Base-by-base conservation (phyloP, 208 protist genomes). In the Tritrichomonas musculus region DNA sequence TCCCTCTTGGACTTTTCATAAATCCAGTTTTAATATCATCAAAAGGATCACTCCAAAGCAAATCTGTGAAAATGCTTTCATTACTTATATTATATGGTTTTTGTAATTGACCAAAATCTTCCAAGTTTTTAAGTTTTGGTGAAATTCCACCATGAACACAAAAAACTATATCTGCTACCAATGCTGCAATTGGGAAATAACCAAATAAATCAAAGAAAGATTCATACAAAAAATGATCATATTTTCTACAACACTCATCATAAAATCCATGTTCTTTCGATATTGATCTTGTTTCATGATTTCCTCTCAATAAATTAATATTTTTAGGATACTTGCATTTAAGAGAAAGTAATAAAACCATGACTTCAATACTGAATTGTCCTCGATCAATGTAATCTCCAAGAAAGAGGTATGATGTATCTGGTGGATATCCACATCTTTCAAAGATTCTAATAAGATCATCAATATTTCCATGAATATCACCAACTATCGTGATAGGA, bases 391-490 rank as follows among this genome's bases (percentile, higher is more conserved):
- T n/a, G 25, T 69, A 69, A 69, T 69, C 64, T 5, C 64, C 64
- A n/a, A 69, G 30, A 69, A 69, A 69, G 11, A 69, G 30, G 30
- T 69, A 69, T 8, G 11, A n/a, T 17, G 64, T 69, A n/a, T 69
- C 5, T 69, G 64, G 64, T 69, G 64, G 64, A 69, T 69, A 69
- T 69, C 64, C 64, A 33, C 22, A 69, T 69, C 27, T 69, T n/a
- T 69, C 64, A n/a, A 69, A 69, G 5, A 69, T 69, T n/a, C 64
- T 8, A 69, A 69, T 8, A n/a, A 69, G 64, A n/a, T 69, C 64
- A n/a, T 69, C 64, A 33, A 69, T 69, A n/a, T 69, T 69, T 69
- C 64, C 64, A 69, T 69, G 64, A 69, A 69, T 69, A 69, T 69
- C 64, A n/a, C 64, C 64, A n/a, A 69, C 64, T n/a, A 69, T n/a